These are phyloP conservation scores for Hymenoscyphus fraxineus DNA, from an alignment of 2,329 filamentous ascomycete species.

Conservation along the genomic window DNA sequence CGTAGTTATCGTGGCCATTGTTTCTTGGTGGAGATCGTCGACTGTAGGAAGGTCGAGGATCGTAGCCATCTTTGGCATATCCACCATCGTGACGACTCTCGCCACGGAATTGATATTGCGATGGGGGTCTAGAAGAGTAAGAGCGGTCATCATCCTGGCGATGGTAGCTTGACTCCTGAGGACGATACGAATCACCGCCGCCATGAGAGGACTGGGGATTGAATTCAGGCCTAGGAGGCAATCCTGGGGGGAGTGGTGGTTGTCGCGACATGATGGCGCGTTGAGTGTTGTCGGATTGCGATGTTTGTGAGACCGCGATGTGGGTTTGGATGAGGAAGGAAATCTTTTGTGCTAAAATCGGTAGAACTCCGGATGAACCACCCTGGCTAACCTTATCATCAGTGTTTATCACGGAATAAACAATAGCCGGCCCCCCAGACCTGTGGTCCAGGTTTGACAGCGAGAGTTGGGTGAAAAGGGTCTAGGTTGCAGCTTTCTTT, in stretches of 20 bases:
- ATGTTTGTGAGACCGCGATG: neutral
- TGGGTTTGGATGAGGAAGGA: neutral
- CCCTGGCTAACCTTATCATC: no score
- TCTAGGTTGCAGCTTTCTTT: no score
- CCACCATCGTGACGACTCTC: conserved; percentile 5
- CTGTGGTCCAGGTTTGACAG: no score
- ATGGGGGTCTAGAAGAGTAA: conserved; percentile 10
- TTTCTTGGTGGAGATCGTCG: conserved; percentile 19
- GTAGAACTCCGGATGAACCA: no score
- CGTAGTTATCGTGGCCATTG: conserved; percentile 9
- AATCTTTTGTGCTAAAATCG: neutral
- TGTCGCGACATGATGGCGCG: conserved; percentile 28
- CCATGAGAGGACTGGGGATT: conserved; percentile 6
- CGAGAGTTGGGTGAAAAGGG: no score
- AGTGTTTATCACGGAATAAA: no score
- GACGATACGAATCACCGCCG: conserved; percentile 25
- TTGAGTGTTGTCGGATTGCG: neutral
- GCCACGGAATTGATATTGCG: conserved; percentile 28
- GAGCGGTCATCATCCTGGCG: conserved; percentile 14
- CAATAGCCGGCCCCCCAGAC: no score
- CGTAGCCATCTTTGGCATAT: conserved; percentile 7
- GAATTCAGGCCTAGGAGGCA: conserved; percentile 9
- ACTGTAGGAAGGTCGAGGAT: conserved; percentile 13
- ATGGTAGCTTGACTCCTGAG: conserved; percentile 8
- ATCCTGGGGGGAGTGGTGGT: conserved; percentile 24